A percentile compares a stretch with the other conserved stretches of the same genome.
These are phyloP conservation scores for Carex myosuroides DNA, from an alignment of 176 grass and related monocot species.

Conservation along the genomic window DNA sequence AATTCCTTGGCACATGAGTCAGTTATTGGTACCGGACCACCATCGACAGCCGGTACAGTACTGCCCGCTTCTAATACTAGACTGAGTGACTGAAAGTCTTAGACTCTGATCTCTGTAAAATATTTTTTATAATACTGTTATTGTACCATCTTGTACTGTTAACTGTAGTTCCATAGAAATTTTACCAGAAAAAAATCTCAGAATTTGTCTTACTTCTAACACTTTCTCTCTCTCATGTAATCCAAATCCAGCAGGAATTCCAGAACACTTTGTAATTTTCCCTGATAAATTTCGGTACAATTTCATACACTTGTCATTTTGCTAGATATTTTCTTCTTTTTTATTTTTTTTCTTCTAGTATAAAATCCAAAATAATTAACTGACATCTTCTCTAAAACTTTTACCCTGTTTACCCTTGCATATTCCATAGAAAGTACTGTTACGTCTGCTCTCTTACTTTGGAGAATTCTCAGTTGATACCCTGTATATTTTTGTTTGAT, in stretches of 20 bases:
- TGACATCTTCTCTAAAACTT: background rate
- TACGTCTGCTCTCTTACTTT: background rate
- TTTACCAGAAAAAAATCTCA: background rate
- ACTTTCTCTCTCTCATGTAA: background rate
- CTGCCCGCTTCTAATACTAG: background rate
- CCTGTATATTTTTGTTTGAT: conserved; percentile 11
- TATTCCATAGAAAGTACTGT: background rate
- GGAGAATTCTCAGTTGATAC: background rate
- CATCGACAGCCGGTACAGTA: background rate
- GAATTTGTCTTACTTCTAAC: background rate
- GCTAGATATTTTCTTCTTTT: background rate
- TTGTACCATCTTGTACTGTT: background rate
- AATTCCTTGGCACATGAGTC: background rate
- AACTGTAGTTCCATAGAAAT: background rate
- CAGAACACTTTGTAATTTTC: background rate
- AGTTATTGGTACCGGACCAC: background rate
- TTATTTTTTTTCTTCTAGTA: background rate
- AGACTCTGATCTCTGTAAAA: background rate
- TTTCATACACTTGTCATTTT: background rate
- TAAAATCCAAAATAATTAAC: conserved; percentile 13
- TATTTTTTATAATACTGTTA: background rate
- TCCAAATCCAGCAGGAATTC: conserved; percentile 1
- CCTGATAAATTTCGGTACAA: background rate
- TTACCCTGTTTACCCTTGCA: background rate
- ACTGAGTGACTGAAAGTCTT: background rate